These are phyloP conservation scores for Heterobasidion annosum DNA, from an alignment of 1,284 basidiomycete genomes.

Conservation along the genomic window DNA sequence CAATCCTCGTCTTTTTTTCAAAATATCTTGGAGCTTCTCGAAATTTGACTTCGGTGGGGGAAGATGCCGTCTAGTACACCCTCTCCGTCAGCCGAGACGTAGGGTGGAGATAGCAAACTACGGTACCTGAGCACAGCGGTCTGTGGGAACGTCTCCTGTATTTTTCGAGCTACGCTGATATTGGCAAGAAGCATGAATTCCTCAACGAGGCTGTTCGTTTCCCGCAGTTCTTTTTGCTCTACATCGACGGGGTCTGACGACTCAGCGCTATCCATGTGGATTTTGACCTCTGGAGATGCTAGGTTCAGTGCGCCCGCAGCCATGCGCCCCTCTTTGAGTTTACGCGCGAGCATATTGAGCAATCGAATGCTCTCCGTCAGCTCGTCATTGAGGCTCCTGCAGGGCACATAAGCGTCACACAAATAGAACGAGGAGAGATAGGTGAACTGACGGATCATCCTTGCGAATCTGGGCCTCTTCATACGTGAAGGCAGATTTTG, in stretches of 20 bases:
- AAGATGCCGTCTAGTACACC: conserved; percentile 67
- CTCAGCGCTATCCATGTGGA: conserved; percentile 89
- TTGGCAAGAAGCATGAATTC: conserved; percentile 99
- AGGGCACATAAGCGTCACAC: conserved; percentile 3
- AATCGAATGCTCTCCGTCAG: conserved; percentile 87
- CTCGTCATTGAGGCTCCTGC: conserved; percentile 68
- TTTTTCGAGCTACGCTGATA: conserved; percentile 87
- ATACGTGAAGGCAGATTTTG: conserved; percentile 96
- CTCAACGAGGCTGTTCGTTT: conserved; percentile 97
- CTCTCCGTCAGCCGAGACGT: conserved; percentile 1
- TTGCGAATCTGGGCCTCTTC: conserved; percentile 94
- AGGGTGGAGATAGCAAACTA: not conserved
- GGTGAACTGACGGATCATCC: conserved; percentile 70
- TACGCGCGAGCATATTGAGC: conserved; percentile 82
- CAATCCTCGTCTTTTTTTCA: conserved; percentile 81
- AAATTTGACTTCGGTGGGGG: conserved; percentile 93
- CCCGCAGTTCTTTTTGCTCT: conserved; percentile 88
- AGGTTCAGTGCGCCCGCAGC: conserved; percentile 93
- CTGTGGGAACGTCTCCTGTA: conserved; percentile 92
- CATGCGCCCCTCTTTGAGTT: conserved; percentile 85
- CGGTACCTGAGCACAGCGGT: conserved; percentile 85
- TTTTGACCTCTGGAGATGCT: conserved; percentile 96
- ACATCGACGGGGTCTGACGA: conserved; percentile 95
- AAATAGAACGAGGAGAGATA: not conserved
- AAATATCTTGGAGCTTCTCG: conserved; percentile 91